These are phyloP conservation scores for Quercus wislizeni DNA, from an alignment of 306 rosid species.

Conservation along the genomic window DNA sequence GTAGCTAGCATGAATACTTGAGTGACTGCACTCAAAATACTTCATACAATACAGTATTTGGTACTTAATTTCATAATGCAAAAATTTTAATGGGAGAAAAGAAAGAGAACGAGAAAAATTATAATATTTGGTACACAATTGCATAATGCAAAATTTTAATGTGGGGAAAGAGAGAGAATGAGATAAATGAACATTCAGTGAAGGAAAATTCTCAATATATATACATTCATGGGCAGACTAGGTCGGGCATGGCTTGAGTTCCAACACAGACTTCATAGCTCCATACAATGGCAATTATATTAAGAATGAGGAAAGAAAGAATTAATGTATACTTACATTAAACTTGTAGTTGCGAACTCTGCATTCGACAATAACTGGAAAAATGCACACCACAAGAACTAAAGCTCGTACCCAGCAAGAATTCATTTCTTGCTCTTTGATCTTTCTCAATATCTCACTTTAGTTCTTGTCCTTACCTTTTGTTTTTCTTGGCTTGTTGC, in stretches of 20 bases:
- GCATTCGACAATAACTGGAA: conserved; percentile 72
- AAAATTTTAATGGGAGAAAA: too few species aligned
- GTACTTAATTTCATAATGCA: too few species aligned
- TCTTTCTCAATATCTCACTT: not conserved
- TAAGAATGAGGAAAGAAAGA: not conserved
- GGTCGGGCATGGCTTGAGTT: too few species aligned
- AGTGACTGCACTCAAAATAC: too few species aligned
- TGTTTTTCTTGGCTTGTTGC: conserved; percentile 20
- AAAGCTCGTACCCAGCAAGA: conserved; percentile 35
- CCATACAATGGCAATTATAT: not conserved
- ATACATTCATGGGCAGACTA: too few species aligned
- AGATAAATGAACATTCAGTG: not conserved
- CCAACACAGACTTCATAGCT: not conserved
- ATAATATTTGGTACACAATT: too few species aligned
- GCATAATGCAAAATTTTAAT: too few species aligned
- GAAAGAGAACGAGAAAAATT: not conserved
- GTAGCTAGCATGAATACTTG: too few species aligned
- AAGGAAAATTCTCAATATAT: not conserved
- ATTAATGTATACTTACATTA: conserved; percentile 49
- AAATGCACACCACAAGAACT: conserved; percentile 51
- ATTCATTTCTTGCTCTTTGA: conserved; percentile 40
- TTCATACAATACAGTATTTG: too few species aligned
- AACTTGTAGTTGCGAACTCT: conserved; percentile 72
- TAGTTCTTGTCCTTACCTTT: not conserved
- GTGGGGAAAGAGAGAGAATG: too few species aligned